These are phyloP conservation scores for Lathyrus aphaca DNA, from an alignment of 306 rosid genomes.

Conservation along the genomic window DNA sequence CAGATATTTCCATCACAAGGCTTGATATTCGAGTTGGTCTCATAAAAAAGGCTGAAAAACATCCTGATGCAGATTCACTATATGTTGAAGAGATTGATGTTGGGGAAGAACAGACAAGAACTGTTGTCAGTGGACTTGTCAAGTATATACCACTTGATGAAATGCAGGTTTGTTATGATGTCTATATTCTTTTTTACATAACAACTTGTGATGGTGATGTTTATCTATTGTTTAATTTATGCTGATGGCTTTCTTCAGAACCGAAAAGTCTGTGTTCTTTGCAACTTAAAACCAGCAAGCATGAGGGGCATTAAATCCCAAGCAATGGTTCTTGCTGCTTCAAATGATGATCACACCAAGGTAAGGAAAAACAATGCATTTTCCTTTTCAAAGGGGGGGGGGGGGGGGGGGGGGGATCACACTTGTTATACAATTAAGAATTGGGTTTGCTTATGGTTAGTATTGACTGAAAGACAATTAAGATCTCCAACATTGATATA, in stretches of 20 bases:
- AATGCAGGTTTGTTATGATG: conserved; percentile 73
- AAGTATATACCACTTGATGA: conserved; percentile 83
- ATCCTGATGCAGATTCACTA: conserved; percentile 92
- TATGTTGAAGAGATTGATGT: conserved; percentile 95
- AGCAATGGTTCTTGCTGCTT: conserved; percentile 98
- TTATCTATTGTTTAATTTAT: conserved; percentile 31
- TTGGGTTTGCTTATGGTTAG: conserved; percentile 1
- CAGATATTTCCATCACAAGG: conserved; percentile 73
- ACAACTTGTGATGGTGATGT: neutral
- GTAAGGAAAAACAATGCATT: conserved; percentile 48
- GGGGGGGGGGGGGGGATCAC: conserved; percentile 4
- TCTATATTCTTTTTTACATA: conserved; percentile 14
- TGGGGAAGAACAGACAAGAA: conserved; percentile 79
- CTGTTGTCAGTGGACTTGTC: conserved; percentile 96
- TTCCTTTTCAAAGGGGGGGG: conserved; percentile 5
- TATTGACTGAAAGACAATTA: conserved; percentile 10
- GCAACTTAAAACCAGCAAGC: conserved; percentile 88
- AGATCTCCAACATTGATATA: neutral
- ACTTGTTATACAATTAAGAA: too few relatives aligned
- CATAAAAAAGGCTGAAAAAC: conserved; percentile 75
- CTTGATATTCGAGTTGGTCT: conserved; percentile 92
- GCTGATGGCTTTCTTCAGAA: conserved; percentile 55
- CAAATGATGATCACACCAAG: conserved; percentile 63
- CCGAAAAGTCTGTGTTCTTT: conserved; percentile 88
- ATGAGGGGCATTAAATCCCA: conserved; percentile 94